Evolutionary conservation across 257 asterid species (phyloP).

Genomic region (Fraxinus americana): DNA sequence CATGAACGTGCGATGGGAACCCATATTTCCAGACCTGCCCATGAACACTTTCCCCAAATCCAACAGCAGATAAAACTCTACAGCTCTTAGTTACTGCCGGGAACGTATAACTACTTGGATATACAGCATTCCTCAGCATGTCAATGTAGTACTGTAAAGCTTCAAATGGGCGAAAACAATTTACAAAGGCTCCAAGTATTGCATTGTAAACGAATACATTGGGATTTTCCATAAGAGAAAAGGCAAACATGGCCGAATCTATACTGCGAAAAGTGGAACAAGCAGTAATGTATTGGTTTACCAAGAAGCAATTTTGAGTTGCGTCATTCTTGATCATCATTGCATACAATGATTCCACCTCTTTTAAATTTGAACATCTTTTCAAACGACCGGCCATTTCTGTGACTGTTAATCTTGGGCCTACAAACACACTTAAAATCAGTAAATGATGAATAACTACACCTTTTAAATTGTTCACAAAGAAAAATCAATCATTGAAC

Average conservation of each 20-base stretch:
- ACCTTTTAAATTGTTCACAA: neutral
- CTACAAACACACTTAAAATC: neutral
- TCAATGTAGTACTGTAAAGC: slow-evolving; percentile 41
- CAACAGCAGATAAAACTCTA: slow-evolving; percentile 27
- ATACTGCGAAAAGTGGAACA: too few species aligned
- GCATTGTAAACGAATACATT: slow-evolving; percentile 67
- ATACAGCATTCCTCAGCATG: slow-evolving; percentile 55
- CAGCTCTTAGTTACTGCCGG: slow-evolving; percentile 67
- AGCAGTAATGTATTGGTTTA: too few species aligned
- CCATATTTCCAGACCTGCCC: slow-evolving; percentile 61
- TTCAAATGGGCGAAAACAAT: slow-evolving; percentile 48
- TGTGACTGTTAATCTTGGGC: slow-evolving; percentile 26
- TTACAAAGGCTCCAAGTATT: slow-evolving; percentile 25
- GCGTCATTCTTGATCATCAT: slow-evolving; percentile 52
- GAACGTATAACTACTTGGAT: slow-evolving; percentile 64
- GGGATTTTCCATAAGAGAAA: slow-evolving; percentile 47
- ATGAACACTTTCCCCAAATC: slow-evolving; percentile 54
- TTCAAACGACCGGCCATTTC: slow-evolving; percentile 38
- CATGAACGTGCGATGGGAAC: slow-evolving; percentile 38
- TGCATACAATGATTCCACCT: slow-evolving; percentile 57
- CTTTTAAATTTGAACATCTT: slow-evolving; percentile 53
- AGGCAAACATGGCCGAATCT: slow-evolving; percentile 52
- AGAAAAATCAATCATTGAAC: neutral
- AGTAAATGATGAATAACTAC: neutral
- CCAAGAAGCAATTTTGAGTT: slow-evolving; percentile 58